These are phyloP conservation scores for Neurospora crassa DNA, from an alignment of 2,329 filamentous ascomycete genomes.

Conservation along the genomic window DNA sequence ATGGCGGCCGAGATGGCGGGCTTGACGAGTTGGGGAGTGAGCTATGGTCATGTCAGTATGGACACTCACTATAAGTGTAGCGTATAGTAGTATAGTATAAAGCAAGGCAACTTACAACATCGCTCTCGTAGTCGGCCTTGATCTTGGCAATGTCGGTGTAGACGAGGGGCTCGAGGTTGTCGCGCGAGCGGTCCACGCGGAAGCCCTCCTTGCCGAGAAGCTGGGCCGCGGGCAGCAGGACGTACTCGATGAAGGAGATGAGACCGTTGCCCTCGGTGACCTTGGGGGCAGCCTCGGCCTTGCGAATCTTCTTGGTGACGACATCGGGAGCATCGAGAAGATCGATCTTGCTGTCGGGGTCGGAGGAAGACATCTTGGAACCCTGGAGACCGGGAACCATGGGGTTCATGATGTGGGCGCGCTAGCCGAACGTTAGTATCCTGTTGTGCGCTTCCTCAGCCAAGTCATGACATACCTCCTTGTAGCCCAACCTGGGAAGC, in stretches of 20 bases:
- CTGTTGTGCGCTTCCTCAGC: background rate
- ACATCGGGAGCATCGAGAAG: constrained; percentile 70
- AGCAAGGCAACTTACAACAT: constrained; percentile 51
- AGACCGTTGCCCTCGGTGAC: constrained; percentile 79
- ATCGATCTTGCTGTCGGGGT: constrained; percentile 80
- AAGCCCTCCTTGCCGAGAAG: constrained; percentile 56
- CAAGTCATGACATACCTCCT: constrained; percentile 33
- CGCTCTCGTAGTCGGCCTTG: constrained; percentile 69
- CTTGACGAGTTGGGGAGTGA: constrained; percentile 83
- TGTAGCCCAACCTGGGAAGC: constrained; percentile 78
- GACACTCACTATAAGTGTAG: background rate
- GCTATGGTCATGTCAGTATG: constrained; percentile 27
- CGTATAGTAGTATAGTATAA: background rate
- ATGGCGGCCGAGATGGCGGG: constrained; percentile 69
- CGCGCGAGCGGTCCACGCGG: constrained; percentile 54
- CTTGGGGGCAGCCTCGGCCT: constrained; percentile 69
- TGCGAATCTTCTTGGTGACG: constrained; percentile 75
- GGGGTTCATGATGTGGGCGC: constrained; percentile 49
- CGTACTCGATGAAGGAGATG: constrained; percentile 76
- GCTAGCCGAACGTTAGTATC: constrained; percentile 15
- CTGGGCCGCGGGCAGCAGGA: constrained; percentile 69
- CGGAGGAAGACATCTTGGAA: constrained; percentile 78
- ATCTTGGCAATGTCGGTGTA: constrained; percentile 70
- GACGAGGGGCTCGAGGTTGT: constrained; percentile 60
- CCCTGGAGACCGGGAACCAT: constrained; percentile 84